A percentile compares a stretch with the other conserved stretches of the same genome.
These are phyloP conservation scores for Entoloma clypeatum DNA, from an alignment of 1,284 basidiomycete species.

Conservation along the genomic window DNA sequence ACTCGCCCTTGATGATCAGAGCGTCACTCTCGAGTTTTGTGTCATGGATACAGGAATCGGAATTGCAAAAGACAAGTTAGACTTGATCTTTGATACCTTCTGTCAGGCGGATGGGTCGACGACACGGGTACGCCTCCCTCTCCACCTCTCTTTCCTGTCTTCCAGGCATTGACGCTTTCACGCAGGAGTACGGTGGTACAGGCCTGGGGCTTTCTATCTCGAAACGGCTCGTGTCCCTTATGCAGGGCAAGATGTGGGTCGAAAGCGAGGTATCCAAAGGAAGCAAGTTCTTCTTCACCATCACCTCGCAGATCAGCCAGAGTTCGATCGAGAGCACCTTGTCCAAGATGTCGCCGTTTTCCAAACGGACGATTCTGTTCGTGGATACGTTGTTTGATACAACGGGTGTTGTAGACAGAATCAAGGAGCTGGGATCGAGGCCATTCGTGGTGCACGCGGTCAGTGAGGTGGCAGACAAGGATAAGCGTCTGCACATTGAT, in stretches of 20 bases:
- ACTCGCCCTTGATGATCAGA: constrained; percentile 69
- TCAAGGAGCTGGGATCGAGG: constrained; percentile 80
- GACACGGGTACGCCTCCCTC: constrained; percentile 57
- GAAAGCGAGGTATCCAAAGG: constrained; percentile 91
- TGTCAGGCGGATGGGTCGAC: constrained; percentile 97
- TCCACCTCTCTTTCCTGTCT: constrained; percentile 7
- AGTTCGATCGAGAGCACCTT: constrained; percentile 71
- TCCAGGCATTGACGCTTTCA: constrained; percentile 9
- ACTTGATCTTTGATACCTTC: constrained; percentile 99
- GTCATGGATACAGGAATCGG: constrained; percentile 98
- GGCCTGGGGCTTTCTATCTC: constrained; percentile 96
- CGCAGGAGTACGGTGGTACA: constrained; percentile 93
- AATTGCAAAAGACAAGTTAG: constrained; percentile 98
- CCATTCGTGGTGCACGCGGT: constrained; percentile 79
- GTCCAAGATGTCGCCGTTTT: constrained; percentile 74
- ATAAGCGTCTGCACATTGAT: constrained; percentile 86
- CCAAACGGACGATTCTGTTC: constrained; percentile 80
- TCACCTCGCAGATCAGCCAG: constrained; percentile 79
- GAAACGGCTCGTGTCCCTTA: constrained; percentile 93
- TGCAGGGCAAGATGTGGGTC: constrained; percentile 99
- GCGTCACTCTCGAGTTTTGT: constrained; percentile 93
- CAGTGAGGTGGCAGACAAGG: constrained; percentile 75
- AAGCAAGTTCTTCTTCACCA: constrained; percentile 96
- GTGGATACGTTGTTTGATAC: constrained; percentile 83
- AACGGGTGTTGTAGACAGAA: constrained; percentile 75